These are phyloP conservation scores for Coemansia sp. DNA, from an alignment of 192 early-diverging fungal species.

Conservation along the genomic window DNA sequence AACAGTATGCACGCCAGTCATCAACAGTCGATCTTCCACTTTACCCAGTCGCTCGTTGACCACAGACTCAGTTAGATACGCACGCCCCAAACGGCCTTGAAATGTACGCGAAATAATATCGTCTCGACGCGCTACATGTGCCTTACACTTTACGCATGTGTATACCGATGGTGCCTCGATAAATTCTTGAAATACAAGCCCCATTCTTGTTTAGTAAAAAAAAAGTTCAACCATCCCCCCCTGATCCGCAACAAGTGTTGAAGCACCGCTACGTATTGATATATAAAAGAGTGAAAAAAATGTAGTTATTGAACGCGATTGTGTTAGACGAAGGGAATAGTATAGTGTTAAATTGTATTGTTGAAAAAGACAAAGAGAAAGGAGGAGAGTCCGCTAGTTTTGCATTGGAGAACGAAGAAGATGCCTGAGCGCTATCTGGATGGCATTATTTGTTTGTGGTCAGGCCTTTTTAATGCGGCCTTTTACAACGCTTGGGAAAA, in stretches of 20 bases:
- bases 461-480: background rate
- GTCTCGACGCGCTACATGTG: constrained; percentile 41
- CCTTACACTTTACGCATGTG: constrained; percentile 28
- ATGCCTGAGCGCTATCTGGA: background rate
- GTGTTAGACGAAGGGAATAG: background rate
- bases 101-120: constrained; percentile 48
- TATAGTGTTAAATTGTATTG: background rate
- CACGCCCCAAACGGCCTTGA: constrained; percentile 45
- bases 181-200: constrained; percentile 44
- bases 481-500: background rate
- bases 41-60: constrained; percentile 44
- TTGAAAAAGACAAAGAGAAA: background rate
- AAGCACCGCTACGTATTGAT: background rate
- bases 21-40: constrained; percentile 47
- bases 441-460: background rate
- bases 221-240: background rate
- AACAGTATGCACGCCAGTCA: constrained; percentile 55
- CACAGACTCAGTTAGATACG: constrained; percentile 44
- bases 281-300: background rate
- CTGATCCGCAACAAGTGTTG: background rate
- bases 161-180: constrained; percentile 41
- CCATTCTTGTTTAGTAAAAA: constrained; percentile 18
- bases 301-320: background rate
- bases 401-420: too few relatives aligned
- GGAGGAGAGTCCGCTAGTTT: background rate